Evolutionary conservation across 164 flowering plant species (phyloP), one percentile per base, ranked within the genome.

Genomic region (Macadamia integrifolia): DNA sequence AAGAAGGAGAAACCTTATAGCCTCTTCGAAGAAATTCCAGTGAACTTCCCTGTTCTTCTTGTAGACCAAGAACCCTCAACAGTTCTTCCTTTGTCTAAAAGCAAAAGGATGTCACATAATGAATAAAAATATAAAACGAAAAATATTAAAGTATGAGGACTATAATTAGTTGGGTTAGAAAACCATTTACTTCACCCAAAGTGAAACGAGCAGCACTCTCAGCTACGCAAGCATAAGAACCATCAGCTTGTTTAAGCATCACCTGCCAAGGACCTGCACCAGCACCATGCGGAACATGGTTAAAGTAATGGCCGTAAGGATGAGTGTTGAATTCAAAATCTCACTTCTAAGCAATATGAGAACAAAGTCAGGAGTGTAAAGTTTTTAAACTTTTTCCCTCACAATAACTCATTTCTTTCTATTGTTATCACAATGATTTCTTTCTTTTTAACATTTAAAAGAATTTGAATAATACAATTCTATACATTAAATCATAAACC

Each of bases 201-300:
- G 97, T 89, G 84, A 94, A 92, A 64, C 99, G 92, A 43, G 83
- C 80, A 69, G 79, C 85, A 80, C 99, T 92, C 77, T 94, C 97
- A 6, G 99, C 99, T 59, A 94, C 73, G 58, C 97, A 94, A 70
- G 84, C 97, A 81, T 69, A 94, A 58, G 99, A 92, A 67, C 88
- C 85, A 80, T 94, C 93, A 58, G 85, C 72, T 85, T 89, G 97
- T 73, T 90, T 94, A 79, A 94, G 93, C 99, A 94, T 94, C 77
- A 92, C 99, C 81, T 92, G 99, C 99, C 99, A 94, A 61, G 97
- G 99, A 64, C 99, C 99, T 94, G 85, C 63, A 79, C 64, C 49
- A 70, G 66, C 66, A 57, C 30, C 44, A 64, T 14, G 12, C 58
- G 59, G 18, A 61, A 3, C 29, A 35, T 12, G 17, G 48, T 65